Conservation (phyloP, 768 basidiomycete species). For the Leccinum barrowsii region DNA sequence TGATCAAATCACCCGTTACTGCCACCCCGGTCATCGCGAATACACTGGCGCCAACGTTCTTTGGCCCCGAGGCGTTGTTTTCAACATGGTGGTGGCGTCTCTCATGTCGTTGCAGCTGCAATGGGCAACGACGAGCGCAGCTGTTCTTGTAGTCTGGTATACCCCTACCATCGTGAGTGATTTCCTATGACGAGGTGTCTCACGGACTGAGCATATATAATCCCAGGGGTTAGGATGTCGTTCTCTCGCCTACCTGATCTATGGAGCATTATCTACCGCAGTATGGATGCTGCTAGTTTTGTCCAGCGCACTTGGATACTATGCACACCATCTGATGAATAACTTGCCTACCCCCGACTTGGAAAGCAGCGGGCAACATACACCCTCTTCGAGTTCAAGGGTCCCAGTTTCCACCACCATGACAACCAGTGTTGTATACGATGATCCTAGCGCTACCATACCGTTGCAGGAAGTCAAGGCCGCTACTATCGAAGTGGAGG, state of each 20-base stretch:
- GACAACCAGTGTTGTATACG: too few species aligned
- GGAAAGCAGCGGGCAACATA: neutral
- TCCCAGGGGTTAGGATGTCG: conserved; percentile 34
- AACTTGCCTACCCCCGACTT: neutral
- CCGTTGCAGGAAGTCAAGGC: neutral
- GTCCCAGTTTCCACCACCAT: neutral
- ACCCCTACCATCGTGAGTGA: conserved; percentile 30
- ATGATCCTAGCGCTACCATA: neutral
- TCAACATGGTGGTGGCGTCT: conserved; percentile 31
- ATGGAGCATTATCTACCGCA: conserved; percentile 26
- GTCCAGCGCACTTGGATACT: conserved; percentile 28
- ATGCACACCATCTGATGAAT: conserved; percentile 9
- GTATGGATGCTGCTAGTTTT: conserved; percentile 30
- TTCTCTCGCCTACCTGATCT: conserved; percentile 30
- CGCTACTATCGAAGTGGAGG: neutral
- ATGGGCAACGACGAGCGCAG: conserved; percentile 32
- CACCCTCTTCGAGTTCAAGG: neutral
- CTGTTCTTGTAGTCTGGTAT: conserved; percentile 25
- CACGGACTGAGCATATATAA: neutral
- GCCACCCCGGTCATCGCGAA: conserved; percentile 6
- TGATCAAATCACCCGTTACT: conserved; percentile 21
- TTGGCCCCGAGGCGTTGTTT: conserved; percentile 25
- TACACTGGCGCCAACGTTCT: neutral
- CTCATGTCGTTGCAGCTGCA: conserved; percentile 29
- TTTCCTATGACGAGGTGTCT: neutral